Conservation (phyloP, 192 early-diverging fungal species). For the Coemansia sp. region DNA sequence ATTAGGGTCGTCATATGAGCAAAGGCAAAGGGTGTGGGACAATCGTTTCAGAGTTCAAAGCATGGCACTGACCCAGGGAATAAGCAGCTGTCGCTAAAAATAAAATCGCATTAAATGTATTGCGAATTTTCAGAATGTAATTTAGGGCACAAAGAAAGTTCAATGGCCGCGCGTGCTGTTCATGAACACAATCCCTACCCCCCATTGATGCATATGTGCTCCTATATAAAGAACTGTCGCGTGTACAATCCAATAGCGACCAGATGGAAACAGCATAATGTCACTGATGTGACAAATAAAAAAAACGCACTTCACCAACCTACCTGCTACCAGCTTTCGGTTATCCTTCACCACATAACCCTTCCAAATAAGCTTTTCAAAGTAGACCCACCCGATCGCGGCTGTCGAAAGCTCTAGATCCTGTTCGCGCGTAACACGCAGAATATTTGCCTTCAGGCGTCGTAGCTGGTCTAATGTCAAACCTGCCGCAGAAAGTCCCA, state of each 20-base stretch:
- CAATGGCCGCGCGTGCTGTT: not conserved
- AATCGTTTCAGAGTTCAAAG: conserved; percentile 12
- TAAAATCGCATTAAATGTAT: not conserved
- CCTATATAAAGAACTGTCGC: not conserved
- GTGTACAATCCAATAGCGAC: not conserved
- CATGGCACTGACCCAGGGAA: not conserved
- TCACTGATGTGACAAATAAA: conserved; percentile 1
- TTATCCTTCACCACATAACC: conserved; percentile 70
- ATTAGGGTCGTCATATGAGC: not conserved
- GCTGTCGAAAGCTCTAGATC: conserved; percentile 88
- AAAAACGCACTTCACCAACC: conserved; percentile 5
- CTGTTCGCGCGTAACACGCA: conserved; percentile 65
- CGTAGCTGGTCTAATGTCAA: conserved; percentile 90
- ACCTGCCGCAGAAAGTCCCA: conserved; percentile 66
- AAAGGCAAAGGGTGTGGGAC: not conserved
- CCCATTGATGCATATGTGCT: too few relatives aligned
- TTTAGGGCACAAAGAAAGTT: not conserved
- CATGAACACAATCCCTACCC: not conserved
- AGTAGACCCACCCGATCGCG: conserved; percentile 87
- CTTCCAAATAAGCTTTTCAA: conserved; percentile 92
- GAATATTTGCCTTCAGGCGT: conserved; percentile 70
- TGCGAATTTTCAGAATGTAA: not conserved
- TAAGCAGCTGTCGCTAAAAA: too few relatives aligned
- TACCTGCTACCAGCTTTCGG: conserved; percentile 58
- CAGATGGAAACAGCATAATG: not conserved